Evolutionary conservation across 2,329 filamentous ascomycete genomes (phyloP).

Genomic region (Aaosphaeria arxii): DNA sequence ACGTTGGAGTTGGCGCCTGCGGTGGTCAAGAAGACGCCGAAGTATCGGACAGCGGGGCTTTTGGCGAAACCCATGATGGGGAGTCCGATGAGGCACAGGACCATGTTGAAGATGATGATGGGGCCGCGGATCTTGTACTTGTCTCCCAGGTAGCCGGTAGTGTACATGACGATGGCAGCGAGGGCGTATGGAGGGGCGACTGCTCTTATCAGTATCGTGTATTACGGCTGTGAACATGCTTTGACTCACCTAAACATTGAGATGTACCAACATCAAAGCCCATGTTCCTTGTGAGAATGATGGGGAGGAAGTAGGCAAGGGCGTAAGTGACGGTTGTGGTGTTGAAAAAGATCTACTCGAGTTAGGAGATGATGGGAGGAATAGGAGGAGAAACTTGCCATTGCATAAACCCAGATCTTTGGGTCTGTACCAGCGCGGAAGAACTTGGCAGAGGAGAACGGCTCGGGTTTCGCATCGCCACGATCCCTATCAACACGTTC

Average conservation of each 20-base stretch:
- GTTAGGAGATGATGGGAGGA: constrained; percentile 9
- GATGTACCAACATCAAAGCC: constrained; percentile 61
- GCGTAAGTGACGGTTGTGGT: constrained; percentile 72
- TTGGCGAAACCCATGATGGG: constrained; percentile 68
- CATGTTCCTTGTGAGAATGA: constrained; percentile 64
- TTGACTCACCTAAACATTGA: constrained; percentile 65
- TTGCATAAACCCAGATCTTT: constrained; percentile 56
- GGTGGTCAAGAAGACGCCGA: constrained; percentile 73
- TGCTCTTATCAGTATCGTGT: not conserved
- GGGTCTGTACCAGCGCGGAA: constrained; percentile 46
- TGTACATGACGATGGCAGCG: constrained; percentile 42
- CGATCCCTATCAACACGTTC: constrained; percentile 53
- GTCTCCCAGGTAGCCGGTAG: constrained; percentile 64
- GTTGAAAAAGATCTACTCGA: constrained; percentile 50
- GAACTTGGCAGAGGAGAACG: constrained; percentile 49
- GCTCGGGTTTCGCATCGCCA: constrained; percentile 48
- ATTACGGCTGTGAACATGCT: constrained; percentile 34
- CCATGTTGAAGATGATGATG: constrained; percentile 63
- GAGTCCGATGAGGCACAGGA: constrained; percentile 66
- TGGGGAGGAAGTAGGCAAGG: constrained; percentile 74
- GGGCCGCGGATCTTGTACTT: constrained; percentile 64
- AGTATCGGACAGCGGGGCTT: constrained; percentile 60
- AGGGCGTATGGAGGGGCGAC: constrained; percentile 50
- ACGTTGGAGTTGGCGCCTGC: constrained; percentile 77
- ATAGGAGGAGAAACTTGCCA: constrained; percentile 20